phyloP scores from a whole-genome alignment of 2,329 filamentous ascomycete genomes.

The Sporothrix brunneoviolacea region DNA sequence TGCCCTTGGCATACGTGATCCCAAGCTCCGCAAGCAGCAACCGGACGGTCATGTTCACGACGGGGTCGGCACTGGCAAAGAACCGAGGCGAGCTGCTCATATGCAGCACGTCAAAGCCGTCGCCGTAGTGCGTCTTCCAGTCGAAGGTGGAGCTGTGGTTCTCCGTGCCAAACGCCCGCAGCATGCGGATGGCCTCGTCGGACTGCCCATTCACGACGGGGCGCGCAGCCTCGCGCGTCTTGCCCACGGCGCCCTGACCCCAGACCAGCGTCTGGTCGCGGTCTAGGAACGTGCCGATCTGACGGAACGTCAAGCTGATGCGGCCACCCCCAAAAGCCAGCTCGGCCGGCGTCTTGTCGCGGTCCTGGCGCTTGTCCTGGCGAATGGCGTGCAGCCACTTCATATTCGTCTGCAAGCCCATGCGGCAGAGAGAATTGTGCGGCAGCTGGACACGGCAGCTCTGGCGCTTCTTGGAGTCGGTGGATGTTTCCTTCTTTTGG shows the following conservation, averaged over 20 bases:
- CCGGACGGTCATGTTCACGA: constrained; percentile 43
- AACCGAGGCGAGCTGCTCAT: constrained; percentile 46
- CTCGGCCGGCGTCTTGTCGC: constrained; percentile 64
- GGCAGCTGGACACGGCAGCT: constrained; percentile 67
- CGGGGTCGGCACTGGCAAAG: constrained; percentile 40
- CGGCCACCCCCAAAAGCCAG: constrained; percentile 66
- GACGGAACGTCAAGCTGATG: constrained; percentile 86
- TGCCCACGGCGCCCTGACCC: constrained; percentile 80
- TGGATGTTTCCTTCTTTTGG: constrained; percentile 18
- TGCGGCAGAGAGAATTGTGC: constrained; percentile 81
- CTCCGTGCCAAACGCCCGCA: constrained; percentile 76
- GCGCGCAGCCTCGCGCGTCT: constrained; percentile 53
- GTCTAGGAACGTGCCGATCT: constrained; percentile 79
- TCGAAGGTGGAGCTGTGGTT: constrained; percentile 68
- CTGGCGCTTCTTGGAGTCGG: constrained; percentile 36
- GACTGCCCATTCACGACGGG: constrained; percentile 64
- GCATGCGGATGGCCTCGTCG: constrained; percentile 58
- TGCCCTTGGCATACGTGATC: constrained; percentile 41
- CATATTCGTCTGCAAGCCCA: constrained; percentile 75
- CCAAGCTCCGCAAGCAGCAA: constrained; percentile 44
- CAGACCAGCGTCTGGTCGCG: constrained; percentile 63
- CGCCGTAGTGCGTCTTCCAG: constrained; percentile 70
- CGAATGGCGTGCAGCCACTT: constrained; percentile 90
- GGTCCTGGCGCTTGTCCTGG: constrained; percentile 66
- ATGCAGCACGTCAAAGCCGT: constrained; percentile 78